Conservation (phyloP, 805 yeast species). For the Metschnikowia borealis region DNA sequence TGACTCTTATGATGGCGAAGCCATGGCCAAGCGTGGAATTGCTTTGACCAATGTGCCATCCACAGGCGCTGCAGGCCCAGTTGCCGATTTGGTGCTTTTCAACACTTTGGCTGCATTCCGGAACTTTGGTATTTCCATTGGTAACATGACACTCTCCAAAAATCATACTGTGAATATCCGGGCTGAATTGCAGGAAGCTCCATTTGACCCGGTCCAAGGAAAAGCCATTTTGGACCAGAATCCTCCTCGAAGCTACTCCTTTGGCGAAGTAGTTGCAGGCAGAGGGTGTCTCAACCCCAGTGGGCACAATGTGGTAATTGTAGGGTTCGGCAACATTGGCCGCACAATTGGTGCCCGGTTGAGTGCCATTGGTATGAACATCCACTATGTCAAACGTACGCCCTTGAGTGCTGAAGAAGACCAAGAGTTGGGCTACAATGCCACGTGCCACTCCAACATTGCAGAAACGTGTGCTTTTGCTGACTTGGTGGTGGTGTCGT, state of each 20-base stretch:
- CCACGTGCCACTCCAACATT: conserved; percentile 36
- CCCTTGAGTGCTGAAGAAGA: conserved; percentile 33
- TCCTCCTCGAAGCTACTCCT: conserved; percentile 18
- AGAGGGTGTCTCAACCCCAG: conserved; percentile 46
- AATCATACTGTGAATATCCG: conserved; percentile 49
- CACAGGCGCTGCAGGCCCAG: conserved; percentile 60
- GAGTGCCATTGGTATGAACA: conserved; percentile 56
- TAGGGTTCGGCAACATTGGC: conserved; percentile 79
- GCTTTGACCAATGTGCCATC: conserved; percentile 55
- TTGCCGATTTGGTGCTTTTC: conserved; percentile 66
- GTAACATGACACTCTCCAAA: conserved; percentile 29
- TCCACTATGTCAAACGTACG: conserved; percentile 58
- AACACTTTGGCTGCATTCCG: conserved; percentile 60
- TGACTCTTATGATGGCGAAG: conserved; percentile 46
- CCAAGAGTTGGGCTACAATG: conserved; percentile 40
- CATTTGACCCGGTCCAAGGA: conserved; percentile 32
- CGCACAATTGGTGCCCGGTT: conserved; percentile 56
- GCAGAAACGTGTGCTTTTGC: conserved; percentile 34
- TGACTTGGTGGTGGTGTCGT: conserved; percentile 61
- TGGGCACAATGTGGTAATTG: conserved; percentile 56
- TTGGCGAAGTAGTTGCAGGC: conserved; percentile 46
- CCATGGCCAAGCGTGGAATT: conserved; percentile 42
- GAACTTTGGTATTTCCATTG: conserved; percentile 47
- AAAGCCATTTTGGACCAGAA: conserved; percentile 22
- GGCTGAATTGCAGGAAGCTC: conserved; percentile 27